phyloP scores from a whole-genome alignment of 2,329 filamentous ascomycete genomes.

The Esteya vermicola region DNA sequence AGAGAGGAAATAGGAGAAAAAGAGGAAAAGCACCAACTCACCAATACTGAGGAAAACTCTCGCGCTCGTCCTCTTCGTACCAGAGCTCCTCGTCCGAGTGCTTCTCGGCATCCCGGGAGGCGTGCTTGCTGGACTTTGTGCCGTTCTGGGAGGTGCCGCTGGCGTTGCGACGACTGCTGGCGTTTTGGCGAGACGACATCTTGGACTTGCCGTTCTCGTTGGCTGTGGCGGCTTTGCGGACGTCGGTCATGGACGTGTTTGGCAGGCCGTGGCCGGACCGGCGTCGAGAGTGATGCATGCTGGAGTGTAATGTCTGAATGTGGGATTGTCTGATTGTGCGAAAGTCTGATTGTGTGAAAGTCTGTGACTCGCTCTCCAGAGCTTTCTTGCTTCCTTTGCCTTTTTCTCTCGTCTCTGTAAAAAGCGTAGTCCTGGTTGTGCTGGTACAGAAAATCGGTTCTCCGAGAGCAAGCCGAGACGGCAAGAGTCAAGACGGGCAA shows the following conservation, averaged over 20 bases:
- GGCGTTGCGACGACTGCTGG: constrained; percentile 14
- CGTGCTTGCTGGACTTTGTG: constrained; percentile 35
- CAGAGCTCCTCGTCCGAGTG: constrained; percentile 33
- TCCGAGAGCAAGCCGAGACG: too few species aligned
- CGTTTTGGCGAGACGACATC: constrained; percentile 19
- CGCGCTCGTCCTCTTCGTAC: constrained; percentile 43
- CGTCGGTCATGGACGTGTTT: constrained; percentile 40
- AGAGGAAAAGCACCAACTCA: constrained; percentile 24
- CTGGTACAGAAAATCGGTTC: too few species aligned
- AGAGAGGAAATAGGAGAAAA: constrained; percentile 8
- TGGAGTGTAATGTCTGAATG: too few species aligned
- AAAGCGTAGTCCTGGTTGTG: too few species aligned
- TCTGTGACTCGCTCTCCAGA: too few species aligned
- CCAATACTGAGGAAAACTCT: constrained; percentile 53
- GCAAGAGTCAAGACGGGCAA: too few species aligned
- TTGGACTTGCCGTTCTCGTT: constrained; percentile 33
- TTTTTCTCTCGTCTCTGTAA: too few species aligned
- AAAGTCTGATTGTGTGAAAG: too few species aligned
- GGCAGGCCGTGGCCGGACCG: constrained; percentile 39
- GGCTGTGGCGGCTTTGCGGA: constrained; percentile 32
- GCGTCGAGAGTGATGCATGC: constrained; percentile 43
- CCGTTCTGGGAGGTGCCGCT: constrained; percentile 13
- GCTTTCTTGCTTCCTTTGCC: too few species aligned
- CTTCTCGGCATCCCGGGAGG: constrained; percentile 32
- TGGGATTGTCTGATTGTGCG: too few species aligned